Evolutionary conservation across 345 rosid species (phyloP).

Genomic region (Citrus cavaleriei): DNA sequence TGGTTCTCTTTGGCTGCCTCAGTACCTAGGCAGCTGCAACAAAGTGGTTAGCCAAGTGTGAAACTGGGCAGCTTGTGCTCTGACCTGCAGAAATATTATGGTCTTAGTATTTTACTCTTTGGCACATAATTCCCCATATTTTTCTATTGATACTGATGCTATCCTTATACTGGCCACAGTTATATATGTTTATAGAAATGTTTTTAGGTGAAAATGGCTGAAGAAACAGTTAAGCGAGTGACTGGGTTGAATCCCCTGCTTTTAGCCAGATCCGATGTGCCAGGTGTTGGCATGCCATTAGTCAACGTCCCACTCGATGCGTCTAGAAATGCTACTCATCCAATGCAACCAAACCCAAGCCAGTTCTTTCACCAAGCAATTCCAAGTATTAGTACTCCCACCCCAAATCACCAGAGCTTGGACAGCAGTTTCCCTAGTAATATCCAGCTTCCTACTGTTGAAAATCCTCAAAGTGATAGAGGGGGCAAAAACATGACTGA

Average conservation of each 20-base stretch:
- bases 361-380: slow-evolving; percentile 41
- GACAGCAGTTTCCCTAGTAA: slow-evolving; percentile 24
- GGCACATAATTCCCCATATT: background rate
- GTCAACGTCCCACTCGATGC: slow-evolving; percentile 27
- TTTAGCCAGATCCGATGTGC: slow-evolving; percentile 50
- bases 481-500: slow-evolving; percentile 16
- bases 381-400: slow-evolving; percentile 25
- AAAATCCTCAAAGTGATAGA: slow-evolving; percentile 13
- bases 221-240: slow-evolving; percentile 87
- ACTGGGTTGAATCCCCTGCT: slow-evolving; percentile 79
- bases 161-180: slow-evolving; percentile 11
- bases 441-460: slow-evolving; percentile 18
- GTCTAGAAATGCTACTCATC: slow-evolving; percentile 19
- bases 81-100: background rate
- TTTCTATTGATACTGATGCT: background rate
- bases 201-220: slow-evolving; percentile 96
- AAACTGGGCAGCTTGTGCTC: background rate
- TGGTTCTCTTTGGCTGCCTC: background rate
- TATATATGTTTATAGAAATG: slow-evolving; percentile 12
- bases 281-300: slow-evolving; percentile 39
- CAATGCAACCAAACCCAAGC: slow-evolving; percentile 33
- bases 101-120: background rate
- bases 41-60: background rate
- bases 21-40: background rate
- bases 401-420: slow-evolving; percentile 31